Base-by-base conservation (phyloP, 495 filamentous ascomycete species). In the Apodospora peruviana region DNA sequence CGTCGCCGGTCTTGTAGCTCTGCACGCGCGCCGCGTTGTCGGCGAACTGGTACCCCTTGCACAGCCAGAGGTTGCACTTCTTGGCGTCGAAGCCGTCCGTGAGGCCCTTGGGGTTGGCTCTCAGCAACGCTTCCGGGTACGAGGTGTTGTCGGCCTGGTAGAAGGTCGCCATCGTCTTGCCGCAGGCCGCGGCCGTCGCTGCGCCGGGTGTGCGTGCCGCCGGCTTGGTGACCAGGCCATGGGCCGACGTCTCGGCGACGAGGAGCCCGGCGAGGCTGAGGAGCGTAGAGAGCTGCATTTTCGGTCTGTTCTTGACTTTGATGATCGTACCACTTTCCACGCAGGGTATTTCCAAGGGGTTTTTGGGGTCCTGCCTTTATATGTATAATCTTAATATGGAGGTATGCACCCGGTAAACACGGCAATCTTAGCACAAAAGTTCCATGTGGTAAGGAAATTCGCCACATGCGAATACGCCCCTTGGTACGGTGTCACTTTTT, bases 41-140 rank as follows among this genome's bases (percentile, higher is more conserved):
- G 50, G 56, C 81, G 63, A 80, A 87, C 65, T 87, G 80, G 66
- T 79, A 79, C 42, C 85, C 85, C 58, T 81, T 84, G 82, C 85
- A 88, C 12, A 85, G 74, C 68, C 72, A 86, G 40, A 84, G 65
- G 63, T 86, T 75, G 69, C 85, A 88, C 37, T 67, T 69, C 9
- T 66, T 67, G 35, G 71, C 65, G 56, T 83, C 66, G 73, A 80
- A 85, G 57, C 79, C 79, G 44, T 64, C 58, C 62, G 80, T 79
- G 47, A 62, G 52, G n/a, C 61, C 66, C 37, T 71, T n/a, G 0
- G 61, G 59, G 48, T 65, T 79, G 19, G 77, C 70, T 53, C 84
- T 77, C n/a, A 83, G 69, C 35, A 84, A 71, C 10, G 78, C 79
- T 57, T 88, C 82, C 17, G 86, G 71, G 67, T 87, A 86, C 43